These are phyloP conservation scores for Verticillium zaregamsianum DNA, from an alignment of 2,329 filamentous ascomycete genomes.

Conservation along the genomic window DNA sequence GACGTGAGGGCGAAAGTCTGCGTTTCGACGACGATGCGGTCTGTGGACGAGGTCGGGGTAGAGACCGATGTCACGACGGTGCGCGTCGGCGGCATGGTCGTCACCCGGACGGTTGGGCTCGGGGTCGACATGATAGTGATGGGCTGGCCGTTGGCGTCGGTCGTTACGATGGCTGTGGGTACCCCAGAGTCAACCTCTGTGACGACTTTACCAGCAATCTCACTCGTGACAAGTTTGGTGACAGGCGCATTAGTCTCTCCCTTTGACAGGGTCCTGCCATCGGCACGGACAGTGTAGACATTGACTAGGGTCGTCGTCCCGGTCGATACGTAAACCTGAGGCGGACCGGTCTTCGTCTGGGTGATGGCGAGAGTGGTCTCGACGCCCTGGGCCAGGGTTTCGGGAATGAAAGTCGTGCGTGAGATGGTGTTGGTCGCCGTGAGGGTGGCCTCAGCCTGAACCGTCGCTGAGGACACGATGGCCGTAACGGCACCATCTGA, in stretches of 20 bases:
- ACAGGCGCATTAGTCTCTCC: conserved; percentile 8
- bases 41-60: conserved; percentile 2
- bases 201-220: conserved; percentile 14
- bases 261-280: conserved; percentile 2
- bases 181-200: conserved; percentile 9
- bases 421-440: neutral
- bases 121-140: conserved; percentile 24
- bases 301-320: conserved; percentile 17
- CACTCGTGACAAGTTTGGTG: conserved; percentile 16
- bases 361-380: neutral
- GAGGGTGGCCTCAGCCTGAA: neutral
- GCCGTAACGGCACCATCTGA: neutral
- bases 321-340: conserved; percentile 9
- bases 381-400: neutral
- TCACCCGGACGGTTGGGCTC: conserved; percentile 15
- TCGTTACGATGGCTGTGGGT: conserved; percentile 18
- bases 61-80: conserved; percentile 17
- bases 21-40: conserved; percentile 12
- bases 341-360: neutral
- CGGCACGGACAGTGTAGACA: conserved; percentile 10
- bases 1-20: conserved; percentile 19
- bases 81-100: conserved; percentile 17
- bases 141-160: conserved; percentile 19
- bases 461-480: neutral
- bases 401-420: neutral